These are phyloP conservation scores for Nymphaea thermarum DNA, from an alignment of 164 flowering plant species.

Conservation along the genomic window DNA sequence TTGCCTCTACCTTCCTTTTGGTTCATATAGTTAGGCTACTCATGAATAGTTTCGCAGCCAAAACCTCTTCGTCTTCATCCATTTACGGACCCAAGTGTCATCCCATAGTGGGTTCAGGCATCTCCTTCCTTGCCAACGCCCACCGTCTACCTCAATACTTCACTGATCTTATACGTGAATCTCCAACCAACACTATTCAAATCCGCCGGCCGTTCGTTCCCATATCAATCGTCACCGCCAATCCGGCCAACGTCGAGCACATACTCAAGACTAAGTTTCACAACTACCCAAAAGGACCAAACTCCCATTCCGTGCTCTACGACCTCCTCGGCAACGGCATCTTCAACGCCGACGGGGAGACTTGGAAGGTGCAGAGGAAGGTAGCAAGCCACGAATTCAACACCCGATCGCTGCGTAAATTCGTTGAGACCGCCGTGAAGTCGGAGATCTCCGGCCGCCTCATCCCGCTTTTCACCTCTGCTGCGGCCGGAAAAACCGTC, in stretches of 20 bases:
- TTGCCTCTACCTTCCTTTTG: too few relatives aligned
- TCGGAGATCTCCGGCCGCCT: slow-evolving; percentile 17
- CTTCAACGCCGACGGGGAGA: slow-evolving; percentile 34
- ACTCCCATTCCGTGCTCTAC: too few relatives aligned
- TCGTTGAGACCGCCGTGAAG: slow-evolving; percentile 19
- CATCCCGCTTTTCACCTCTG: slow-evolving; percentile 19
- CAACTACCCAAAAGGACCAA: too few relatives aligned
- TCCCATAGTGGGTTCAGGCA: slow-evolving; percentile 1
- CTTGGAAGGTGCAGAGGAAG: slow-evolving; percentile 41
- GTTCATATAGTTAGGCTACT: too few relatives aligned
- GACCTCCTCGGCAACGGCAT: too few relatives aligned
- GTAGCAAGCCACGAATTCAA: slow-evolving; percentile 36
- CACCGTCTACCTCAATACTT: slow-evolving; percentile 3
- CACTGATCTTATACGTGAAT: slow-evolving; percentile 1
- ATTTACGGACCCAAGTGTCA: neutral
- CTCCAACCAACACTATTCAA: neutral
- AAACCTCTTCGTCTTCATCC: too few relatives aligned
- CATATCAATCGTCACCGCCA: slow-evolving; percentile 11
- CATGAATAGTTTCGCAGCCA: too few relatives aligned
- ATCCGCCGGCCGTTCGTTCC: neutral
- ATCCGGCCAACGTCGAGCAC: too few relatives aligned
- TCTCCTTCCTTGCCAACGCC: slow-evolving; percentile 1
- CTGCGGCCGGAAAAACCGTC: slow-evolving; percentile 3
- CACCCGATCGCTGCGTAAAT: slow-evolving; percentile 30
- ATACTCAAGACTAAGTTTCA: too few relatives aligned